phyloP scores from a whole-genome alignment of 208 protist genomes.

The Acanthamoeba lenticulata region DNA sequence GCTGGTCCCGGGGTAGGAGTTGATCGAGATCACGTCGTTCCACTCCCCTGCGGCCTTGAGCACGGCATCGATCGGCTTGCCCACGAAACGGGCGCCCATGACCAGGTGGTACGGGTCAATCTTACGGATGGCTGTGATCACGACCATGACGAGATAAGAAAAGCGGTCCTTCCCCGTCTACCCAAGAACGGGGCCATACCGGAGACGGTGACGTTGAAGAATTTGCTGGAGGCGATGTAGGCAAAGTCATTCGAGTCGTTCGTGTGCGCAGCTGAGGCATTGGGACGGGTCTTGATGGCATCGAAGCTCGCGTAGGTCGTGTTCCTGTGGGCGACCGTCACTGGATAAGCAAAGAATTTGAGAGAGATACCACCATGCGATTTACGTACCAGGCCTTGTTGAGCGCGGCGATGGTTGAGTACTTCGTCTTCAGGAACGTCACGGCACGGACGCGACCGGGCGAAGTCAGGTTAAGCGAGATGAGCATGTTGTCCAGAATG shows the following conservation, averaged over 20 bases:
- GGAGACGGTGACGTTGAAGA: neutral
- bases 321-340: neutral
- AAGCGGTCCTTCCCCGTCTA: neutral
- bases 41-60: neutral
- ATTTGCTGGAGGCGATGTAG: neutral
- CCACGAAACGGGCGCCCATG: neutral
- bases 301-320: constrained; percentile 14
- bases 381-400: constrained; percentile 21
- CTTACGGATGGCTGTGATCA: neutral
- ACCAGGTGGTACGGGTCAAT: neutral
- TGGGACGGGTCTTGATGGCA: neutral
- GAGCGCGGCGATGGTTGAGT: neutral
- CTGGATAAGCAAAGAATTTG: neutral
- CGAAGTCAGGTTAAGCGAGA: neutral
- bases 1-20: neutral
- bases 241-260: neutral
- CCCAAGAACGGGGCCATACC: neutral
- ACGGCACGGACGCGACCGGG: neutral
- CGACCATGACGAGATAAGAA: neutral
- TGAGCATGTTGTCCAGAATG: neutral
- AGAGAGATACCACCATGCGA: neutral
- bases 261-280: neutral
- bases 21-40: neutral
- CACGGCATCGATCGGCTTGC: too few species aligned
- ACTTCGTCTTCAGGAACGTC: neutral